These are phyloP conservation scores for Paxillus rubicundulus DNA, from an alignment of 768 basidiomycete species.

Conservation along the genomic window DNA sequence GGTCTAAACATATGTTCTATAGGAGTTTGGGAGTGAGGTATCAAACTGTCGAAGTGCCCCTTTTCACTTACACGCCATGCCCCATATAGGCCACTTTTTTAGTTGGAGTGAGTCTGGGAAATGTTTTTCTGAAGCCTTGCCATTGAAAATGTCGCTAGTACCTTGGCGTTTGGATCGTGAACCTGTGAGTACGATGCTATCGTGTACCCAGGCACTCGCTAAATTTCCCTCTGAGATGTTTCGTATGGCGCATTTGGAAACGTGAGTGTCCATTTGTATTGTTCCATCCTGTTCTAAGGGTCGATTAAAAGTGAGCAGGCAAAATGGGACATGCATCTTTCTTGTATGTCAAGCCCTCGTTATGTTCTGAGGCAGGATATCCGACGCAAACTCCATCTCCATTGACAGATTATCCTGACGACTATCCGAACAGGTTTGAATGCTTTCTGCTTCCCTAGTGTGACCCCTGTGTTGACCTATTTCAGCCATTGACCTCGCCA, in stretches of 20 bases:
- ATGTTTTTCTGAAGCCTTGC: too few relatives aligned
- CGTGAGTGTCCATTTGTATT: constrained; percentile 2
- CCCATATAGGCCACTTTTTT: too few relatives aligned
- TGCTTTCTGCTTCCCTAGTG: too few relatives aligned
- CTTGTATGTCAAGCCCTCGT: constrained; percentile 7
- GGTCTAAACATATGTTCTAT: not conserved
- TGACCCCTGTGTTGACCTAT: not conserved
- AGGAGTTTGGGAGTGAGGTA: constrained; percentile 13
- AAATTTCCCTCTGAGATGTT: too few relatives aligned
- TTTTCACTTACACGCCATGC: not conserved
- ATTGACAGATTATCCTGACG: constrained; percentile 2
- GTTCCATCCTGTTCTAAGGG: not conserved
- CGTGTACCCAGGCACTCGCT: too few relatives aligned
- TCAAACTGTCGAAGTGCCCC: not conserved
- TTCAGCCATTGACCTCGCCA: constrained; percentile 8
- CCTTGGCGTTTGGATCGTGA: not conserved
- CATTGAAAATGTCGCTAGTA: not conserved
- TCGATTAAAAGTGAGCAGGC: constrained; percentile 8
- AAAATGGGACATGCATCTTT: constrained; percentile 5
- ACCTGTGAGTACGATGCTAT: not conserved
- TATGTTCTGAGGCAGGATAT: not conserved
- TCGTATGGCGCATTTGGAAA: constrained; percentile 20
- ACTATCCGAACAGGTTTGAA: constrained; percentile 8
- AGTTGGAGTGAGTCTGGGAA: constrained; percentile 8
- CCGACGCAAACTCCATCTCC: too few relatives aligned